Base-by-base conservation (phyloP, 192 early-diverging fungal genomes). In the Kappamyces sp. region DNA sequence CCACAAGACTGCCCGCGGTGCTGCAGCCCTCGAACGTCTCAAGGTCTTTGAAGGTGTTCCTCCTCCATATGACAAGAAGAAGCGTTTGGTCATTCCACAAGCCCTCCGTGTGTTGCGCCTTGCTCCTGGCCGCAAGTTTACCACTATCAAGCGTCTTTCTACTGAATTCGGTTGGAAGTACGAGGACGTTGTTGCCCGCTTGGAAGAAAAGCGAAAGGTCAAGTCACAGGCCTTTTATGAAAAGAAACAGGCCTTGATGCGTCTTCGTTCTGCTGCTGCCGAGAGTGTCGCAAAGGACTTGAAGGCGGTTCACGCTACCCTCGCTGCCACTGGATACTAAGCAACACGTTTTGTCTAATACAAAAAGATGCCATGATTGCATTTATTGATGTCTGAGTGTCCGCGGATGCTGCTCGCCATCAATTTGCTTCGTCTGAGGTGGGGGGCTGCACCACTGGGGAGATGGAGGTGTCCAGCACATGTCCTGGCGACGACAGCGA, bases 41-140 rank as follows among this genome's bases (percentile, higher is more conserved):
- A 96, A 96, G 91, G 88, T 97, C 75, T 99, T 99, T 61, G 97
- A 99, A 79, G 97, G 93, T 81, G 86, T 97, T 60, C 94, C 97
- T 58, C 83, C 97, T 68, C 93, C 93, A 40, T 99, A 94, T 69
- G 94, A 97, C 84, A 88, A 86, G 76, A 73, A 84, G 70, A 97
- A 99, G 88, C 90, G 93, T 74, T 83, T 97, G 78, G 96, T 99
- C 64, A 86, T 97, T 54, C 97, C 97, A 75, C 82, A 82, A 57
- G 97, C 97, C 43, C 90, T 99, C 61, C 92, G 94, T 69, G 91
- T 98, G 64, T 86, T 99, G 73, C 89, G 89, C 77, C 82, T 99
- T 44, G 87, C 87, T 82, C 94, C 94, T 62, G 92, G 92, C 62
- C 90, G 97, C 84, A 97, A 98, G 87, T 99, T 84, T 90, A 89